These are phyloP conservation scores for Marchantia paleacea DNA, from an alignment of 225 moss, liverwort and hornwort species.

Conservation along the genomic window DNA sequence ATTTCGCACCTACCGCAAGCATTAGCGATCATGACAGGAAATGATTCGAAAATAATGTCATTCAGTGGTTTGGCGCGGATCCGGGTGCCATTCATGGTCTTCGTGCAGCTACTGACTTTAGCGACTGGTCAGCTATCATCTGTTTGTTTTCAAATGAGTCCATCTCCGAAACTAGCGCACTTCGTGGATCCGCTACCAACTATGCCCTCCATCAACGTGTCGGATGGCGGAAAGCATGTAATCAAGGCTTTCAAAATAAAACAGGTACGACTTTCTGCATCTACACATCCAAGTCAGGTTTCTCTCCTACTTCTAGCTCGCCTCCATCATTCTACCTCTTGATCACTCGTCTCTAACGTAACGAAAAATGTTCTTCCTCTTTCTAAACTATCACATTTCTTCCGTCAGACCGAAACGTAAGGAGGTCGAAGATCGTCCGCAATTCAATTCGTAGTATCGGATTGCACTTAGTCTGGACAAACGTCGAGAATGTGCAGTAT, in stretches of 20 bases:
- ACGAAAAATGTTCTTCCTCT: not conserved
- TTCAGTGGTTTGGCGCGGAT: not conserved
- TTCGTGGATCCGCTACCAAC: slow-evolving; percentile 56
- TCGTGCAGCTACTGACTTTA: not conserved
- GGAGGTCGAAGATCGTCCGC: no score
- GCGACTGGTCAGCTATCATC: slow-evolving; percentile 21
- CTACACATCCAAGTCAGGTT: no score
- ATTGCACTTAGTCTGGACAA: no score
- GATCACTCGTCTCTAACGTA: not conserved
- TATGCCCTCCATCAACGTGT: slow-evolving; percentile 45
- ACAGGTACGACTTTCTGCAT: slow-evolving; percentile 10
- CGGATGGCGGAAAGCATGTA: slow-evolving; percentile 34
- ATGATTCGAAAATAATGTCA: not conserved
- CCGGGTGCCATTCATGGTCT: not conserved
- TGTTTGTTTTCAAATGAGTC: slow-evolving; percentile 42
- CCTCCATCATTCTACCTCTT: no score
- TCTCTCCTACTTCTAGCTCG: no score
- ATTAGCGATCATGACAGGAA: not conserved
- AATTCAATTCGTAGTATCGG: no score
- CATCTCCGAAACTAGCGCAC: slow-evolving; percentile 47
- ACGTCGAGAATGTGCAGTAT: no score
- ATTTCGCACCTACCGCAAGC: no score
- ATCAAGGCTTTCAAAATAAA: slow-evolving; percentile 25
- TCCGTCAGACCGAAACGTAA: no score
- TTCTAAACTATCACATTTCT: no score